Evolutionary conservation across 2,329 filamentous ascomycete genomes (phyloP).

Genomic region (Ilyonectria destructans): DNA sequence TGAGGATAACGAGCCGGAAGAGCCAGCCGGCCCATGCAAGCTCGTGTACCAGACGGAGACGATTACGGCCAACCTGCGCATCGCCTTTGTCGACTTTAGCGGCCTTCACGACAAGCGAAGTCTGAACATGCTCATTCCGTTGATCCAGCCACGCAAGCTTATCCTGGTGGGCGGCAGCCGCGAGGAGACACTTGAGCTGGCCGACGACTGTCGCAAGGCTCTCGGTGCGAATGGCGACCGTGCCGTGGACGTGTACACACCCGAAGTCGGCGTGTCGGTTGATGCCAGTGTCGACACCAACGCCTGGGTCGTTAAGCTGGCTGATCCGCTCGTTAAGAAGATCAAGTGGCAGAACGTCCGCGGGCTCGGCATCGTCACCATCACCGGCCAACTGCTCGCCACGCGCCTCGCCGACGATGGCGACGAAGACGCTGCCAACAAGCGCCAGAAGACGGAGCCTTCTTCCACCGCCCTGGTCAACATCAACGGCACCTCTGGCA

Average conservation of each 20-base stretch:
- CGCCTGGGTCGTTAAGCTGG: slow-evolving; percentile 95
- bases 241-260: slow-evolving; percentile 85
- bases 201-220: slow-evolving; percentile 84
- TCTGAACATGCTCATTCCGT: slow-evolving; percentile 92
- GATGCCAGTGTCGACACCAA: slow-evolving; percentile 98
- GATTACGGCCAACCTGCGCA: slow-evolving; percentile 79
- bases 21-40: slow-evolving; percentile 80
- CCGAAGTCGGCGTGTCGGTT: slow-evolving; percentile 79
- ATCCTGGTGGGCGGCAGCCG: slow-evolving; percentile 89
- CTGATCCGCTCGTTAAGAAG: slow-evolving; percentile 86
- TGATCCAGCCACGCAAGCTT: slow-evolving; percentile 94
- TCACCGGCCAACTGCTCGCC: slow-evolving; percentile 79
- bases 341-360: slow-evolving; percentile 96
- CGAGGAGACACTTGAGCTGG: slow-evolving; percentile 84
- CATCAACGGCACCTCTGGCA: slow-evolving; percentile 45
- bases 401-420: slow-evolving; percentile 63
- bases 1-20: slow-evolving; percentile 70
- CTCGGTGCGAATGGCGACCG: slow-evolving; percentile 64
- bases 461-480: slow-evolving; percentile 47
- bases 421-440: slow-evolving; percentile 63
- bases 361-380: slow-evolving; percentile 91
- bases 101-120: slow-evolving; percentile 95
- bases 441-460: slow-evolving; percentile 65
- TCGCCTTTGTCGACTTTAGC: slow-evolving; percentile 92
- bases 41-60: slow-evolving; percentile 76